Evolutionary conservation across 2,329 filamentous ascomycete species (phyloP), one percentile per base, ranked within the genome.

Genomic region (Epichloe hybrida): DNA sequence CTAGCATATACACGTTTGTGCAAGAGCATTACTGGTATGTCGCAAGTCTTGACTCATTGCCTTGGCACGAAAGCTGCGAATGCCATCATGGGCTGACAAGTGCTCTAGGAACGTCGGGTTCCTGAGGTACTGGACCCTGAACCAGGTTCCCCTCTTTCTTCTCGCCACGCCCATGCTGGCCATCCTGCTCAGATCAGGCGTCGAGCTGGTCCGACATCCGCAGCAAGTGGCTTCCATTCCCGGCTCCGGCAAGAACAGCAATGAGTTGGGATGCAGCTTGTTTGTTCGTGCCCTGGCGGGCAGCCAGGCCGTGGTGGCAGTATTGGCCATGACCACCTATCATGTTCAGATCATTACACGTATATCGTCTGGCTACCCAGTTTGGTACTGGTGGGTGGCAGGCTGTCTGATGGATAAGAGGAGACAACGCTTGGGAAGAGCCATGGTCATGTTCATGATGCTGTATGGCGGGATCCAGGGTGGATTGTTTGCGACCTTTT

Each of bases 291-390:
- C 78, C 21, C 71, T 95, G 54, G 88, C 88, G 1, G 67, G 83
- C 3, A 77, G 80, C 4, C 91, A 98, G 65, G 66, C 86, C 1
- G 52, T 90, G 3, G 72, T 98, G 17, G 83, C 84, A 1, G 54
- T 79, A 2, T 66, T 91, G 53, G 86, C 88, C 20, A 66, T 90
- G 20, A 88, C 83, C 12, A 88, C 72, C 55, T 95, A 94, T 62
- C 93, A 98, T 63, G 85, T 96, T 27, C 93, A 98, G 67, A 94
- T 98, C 58, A 84, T 97, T 60, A 95, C 85, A 43, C 80, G 93
- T 23, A 76, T 98, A 15, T 84, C 88, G 1, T 95, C 90, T 0
- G 91, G 83, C 0, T 95, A 91, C 65, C 86, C 89, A 1, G 68
- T 93, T 17, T 96, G 89, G 88, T 93, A 95, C 64, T 83, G 86